A percentile compares a stretch with the other conserved stretches of the same genome.
Evolutionary conservation across 2,329 filamentous ascomycete genomes (phyloP).

Genomic region (Elsinoe arachidis): DNA sequence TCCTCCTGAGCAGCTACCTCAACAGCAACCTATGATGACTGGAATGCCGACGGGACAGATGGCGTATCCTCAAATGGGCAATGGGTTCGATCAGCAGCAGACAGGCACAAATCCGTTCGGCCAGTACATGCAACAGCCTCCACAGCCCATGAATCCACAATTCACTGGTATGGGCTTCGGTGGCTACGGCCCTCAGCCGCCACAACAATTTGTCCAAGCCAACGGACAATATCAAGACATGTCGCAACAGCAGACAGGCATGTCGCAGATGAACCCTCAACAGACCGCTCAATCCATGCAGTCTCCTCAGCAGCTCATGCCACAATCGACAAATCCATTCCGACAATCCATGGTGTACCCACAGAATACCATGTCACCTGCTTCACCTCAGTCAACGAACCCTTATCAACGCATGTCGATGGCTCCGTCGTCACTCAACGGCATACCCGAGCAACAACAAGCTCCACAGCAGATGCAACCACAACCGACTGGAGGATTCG

Average conservation of each 20-base stretch:
- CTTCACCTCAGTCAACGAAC: conserved; percentile 32
- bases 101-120: conserved; percentile 32
- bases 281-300: conserved; percentile 21
- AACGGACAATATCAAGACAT: conserved; percentile 12
- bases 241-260: conserved; percentile 32
- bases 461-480: conserved; percentile 14
- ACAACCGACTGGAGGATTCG: conserved; percentile 16
- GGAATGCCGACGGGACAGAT: conserved; percentile 32
- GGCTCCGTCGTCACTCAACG: conserved; percentile 24
- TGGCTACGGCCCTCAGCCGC: conserved; percentile 65
- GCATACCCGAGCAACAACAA: conserved; percentile 18
- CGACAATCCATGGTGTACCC: conserved; percentile 69
- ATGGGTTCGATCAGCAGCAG: conserved; percentile 18
- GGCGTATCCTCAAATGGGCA: conserved; percentile 30
- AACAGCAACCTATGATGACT: conserved; percentile 36
- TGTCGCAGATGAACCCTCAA: conserved; percentile 19
- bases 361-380: conserved; percentile 19
- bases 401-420: conserved; percentile 37
- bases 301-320: conserved; percentile 29
- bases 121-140: conserved; percentile 30
- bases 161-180: conserved; percentile 75
- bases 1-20: conserved; percentile 23
- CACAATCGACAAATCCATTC: conserved; percentile 81
- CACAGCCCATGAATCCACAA: conserved; percentile 48
- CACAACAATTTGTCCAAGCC: conserved; percentile 33